Base-by-base conservation (phyloP, 352 stramenopile genomes). In the Globisporangium mamillatum region DNA sequence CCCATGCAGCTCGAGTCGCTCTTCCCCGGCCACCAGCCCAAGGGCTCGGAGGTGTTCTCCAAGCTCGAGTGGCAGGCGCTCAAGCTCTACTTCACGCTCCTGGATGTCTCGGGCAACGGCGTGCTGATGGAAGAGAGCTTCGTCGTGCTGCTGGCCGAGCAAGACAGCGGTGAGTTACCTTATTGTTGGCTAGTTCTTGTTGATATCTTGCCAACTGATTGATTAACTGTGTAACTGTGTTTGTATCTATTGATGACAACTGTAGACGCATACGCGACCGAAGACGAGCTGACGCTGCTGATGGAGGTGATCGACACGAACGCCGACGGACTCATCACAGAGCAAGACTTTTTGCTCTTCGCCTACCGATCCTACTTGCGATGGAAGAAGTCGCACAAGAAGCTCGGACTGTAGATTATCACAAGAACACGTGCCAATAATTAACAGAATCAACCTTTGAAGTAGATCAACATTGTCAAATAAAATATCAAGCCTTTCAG, bases 241-340 rank as follows among this genome's bases (percentile, higher is more conserved):
- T 4, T 50, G 36, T 34, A n/a, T 48, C 9, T 24, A 34, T 18
- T 61, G 48, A 52, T 63, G 20, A 9, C 57, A 34, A 44, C 16
- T 50, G 32, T 68, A 93, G 87, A 94, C 68, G 87, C 87, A 22
- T 94, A 94, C 63, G 87, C 87, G 50, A 93, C 87, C 1, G 80
- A 93, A 69, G 87, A 94, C 44, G 87, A 94, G 72, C 71, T 94
- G 24, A 80, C 80, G 68, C 75, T 92, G 60, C 70, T 94, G 20
- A 82, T 94, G 72, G 87, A 92, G 54, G 77, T 90, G 27, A 84
- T 94, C 71, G 87, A 94, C 76, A 83, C 77, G 72, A 88, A 94
- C 63, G 78, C 77, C 63, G 87, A 94, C 67, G 86, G 75, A 3
- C 77, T 91, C 64, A 89, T 94, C 55, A 91, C 83, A 3, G 77